phyloP scores from a whole-genome alignment of 2,329 filamentous ascomycete species.

The Monosporascus sp. region DNA sequence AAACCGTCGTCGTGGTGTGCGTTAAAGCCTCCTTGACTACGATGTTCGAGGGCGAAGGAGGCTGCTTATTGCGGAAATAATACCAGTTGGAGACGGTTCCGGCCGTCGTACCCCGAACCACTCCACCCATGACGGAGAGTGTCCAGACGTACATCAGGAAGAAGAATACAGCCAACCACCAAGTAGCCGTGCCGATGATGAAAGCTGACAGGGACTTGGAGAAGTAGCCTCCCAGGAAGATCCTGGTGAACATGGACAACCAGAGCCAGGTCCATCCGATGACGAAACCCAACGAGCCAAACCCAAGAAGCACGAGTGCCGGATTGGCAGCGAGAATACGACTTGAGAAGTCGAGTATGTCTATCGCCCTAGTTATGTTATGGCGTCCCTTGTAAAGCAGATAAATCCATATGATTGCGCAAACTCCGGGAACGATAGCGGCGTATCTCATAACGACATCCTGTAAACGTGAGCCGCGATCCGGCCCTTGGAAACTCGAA shows the following conservation, averaged over 20 bases:
- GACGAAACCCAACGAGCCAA: conserved; percentile 67
- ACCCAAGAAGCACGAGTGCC: conserved; percentile 76
- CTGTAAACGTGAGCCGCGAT: conserved; percentile 72
- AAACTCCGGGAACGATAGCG: conserved; percentile 67
- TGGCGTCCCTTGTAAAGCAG: conserved; percentile 75
- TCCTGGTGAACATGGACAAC: conserved; percentile 92
- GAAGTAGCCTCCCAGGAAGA: conserved; percentile 90
- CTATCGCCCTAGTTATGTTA: conserved; percentile 75
- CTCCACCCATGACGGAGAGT: conserved; percentile 75
- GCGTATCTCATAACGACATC: conserved; percentile 86
- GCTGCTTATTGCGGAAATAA: conserved; percentile 83
- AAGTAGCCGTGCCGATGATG: conserved; percentile 80
- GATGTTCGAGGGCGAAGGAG: conserved; percentile 69
- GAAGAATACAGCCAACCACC: conserved; percentile 93
- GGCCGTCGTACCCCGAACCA: conserved; percentile 86
- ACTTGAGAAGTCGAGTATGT: conserved; percentile 87
- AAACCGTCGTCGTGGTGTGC: conserved; percentile 80
- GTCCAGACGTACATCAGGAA: conserved; percentile 96
- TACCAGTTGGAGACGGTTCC: conserved; percentile 99
- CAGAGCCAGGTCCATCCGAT: conserved; percentile 93
- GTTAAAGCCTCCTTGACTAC: conserved; percentile 77
- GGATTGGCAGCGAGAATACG: conserved; percentile 81
- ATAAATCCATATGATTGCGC: conserved; percentile 76
- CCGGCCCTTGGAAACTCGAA: conserved; percentile 76
- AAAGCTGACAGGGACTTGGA: conserved; percentile 58